These are phyloP conservation scores for Beauveria pseudobassiana DNA, from an alignment of 2,329 filamentous ascomycete species.

Conservation along the genomic window DNA sequence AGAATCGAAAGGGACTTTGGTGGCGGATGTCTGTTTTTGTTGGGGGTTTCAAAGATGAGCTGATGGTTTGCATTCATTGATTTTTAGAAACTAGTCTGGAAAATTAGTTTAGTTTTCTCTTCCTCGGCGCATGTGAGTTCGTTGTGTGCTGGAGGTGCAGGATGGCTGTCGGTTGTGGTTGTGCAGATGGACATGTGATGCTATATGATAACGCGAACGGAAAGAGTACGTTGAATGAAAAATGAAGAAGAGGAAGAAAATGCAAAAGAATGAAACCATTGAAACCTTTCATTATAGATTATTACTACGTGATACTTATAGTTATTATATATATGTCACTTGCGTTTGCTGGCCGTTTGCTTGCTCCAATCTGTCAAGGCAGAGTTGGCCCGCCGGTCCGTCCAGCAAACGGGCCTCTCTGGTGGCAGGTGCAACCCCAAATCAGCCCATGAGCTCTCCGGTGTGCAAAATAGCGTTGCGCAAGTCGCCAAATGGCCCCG, in stretches of 20 bases:
- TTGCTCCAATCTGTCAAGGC: not conserved
- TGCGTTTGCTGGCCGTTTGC: not conserved
- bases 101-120: not conserved
- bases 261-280: too few species aligned
- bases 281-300: too few species aligned
- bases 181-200: not conserved
- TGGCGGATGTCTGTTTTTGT: not conserved
- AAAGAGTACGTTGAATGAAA: too few species aligned
- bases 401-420: not conserved
- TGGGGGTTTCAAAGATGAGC: not conserved
- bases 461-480: not conserved
- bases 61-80: not conserved
- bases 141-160: not conserved
- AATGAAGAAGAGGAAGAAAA: too few species aligned
- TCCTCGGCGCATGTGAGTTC: not conserved
- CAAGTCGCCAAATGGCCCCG: not conserved
- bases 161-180: not conserved
- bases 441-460: too few species aligned
- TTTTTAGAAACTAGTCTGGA: not conserved
- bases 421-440: not conserved
- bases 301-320: too few species aligned
- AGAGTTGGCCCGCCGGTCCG: constrained; percentile 8
- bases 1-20: not conserved
- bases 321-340: not conserved
- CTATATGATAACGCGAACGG: too few species aligned